Evolutionary conservation across 768 basidiomycete species (phyloP).

Genomic region (Cytidiella melzeri): DNA sequence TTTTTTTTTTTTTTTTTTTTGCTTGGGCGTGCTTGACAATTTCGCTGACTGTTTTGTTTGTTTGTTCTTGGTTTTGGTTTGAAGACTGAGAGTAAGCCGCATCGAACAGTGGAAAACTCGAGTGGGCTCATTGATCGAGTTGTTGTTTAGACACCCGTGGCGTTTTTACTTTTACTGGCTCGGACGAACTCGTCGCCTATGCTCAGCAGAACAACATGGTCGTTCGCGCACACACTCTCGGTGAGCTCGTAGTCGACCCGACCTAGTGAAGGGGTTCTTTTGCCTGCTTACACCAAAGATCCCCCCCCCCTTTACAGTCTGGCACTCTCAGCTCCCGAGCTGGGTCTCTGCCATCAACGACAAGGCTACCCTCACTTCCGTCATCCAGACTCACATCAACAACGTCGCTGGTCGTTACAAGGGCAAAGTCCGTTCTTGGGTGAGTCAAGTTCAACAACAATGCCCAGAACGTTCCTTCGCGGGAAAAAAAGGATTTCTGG

Average conservation of each 20-base stretch:
- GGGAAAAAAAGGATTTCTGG: too few species aligned
- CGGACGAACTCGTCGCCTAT: slow-evolving; percentile 27
- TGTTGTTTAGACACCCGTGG: slow-evolving; percentile 16
- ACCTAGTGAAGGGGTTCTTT: too few species aligned
- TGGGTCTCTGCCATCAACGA: slow-evolving; percentile 24
- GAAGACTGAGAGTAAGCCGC: slow-evolving; percentile 21
- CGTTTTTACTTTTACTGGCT: slow-evolving; percentile 23
- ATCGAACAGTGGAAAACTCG: background rate
- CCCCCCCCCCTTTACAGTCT: slow-evolving; percentile 16
- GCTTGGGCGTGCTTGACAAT: too few species aligned
- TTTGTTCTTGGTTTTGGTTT: too few species aligned
- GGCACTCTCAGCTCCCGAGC: slow-evolving; percentile 29
- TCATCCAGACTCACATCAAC: slow-evolving; percentile 31
- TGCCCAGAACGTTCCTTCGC: too few species aligned
- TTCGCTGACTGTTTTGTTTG: too few species aligned
- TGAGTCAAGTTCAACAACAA: too few species aligned
- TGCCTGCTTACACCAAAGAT: background rate
- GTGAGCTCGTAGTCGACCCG: slow-evolving; percentile 10
- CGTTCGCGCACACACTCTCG: slow-evolving; percentile 28
- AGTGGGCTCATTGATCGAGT: background rate
- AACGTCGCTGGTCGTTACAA: slow-evolving; percentile 28
- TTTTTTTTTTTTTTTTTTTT: background rate
- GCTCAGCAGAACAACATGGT: slow-evolving; percentile 23
- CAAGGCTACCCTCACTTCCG: slow-evolving; percentile 23
- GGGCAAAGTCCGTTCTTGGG: slow-evolving; percentile 33